Base-by-base conservation (phyloP, 2,329 filamentous ascomycete species). In the Colletotrichum graminicola region DNA sequence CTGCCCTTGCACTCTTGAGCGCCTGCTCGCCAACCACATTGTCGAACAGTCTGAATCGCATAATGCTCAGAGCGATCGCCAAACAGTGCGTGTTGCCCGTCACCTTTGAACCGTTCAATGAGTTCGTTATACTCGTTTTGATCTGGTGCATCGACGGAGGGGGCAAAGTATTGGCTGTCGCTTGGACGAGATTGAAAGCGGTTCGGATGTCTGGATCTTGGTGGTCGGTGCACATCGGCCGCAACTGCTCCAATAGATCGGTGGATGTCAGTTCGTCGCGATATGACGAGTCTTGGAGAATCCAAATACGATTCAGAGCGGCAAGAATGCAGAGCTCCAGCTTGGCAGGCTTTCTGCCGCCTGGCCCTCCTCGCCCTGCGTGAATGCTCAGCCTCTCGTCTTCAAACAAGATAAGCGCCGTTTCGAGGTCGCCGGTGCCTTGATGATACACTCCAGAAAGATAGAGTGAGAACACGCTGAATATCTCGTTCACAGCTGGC, bases 41-140 rank as follows among this genome's bases (percentile, higher is more conserved):
- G 56, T 92, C 91, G 80, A 95, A 98, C 77, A 97, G 92, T 62
- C 91, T 89, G 77, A 88, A 90, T 63, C 93, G 92, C 92, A 98
- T 97, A 74, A 96, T 91, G 75, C 91, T 94, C 71, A 98, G 88
- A 7, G 92, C 91, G 74, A 98, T 92, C 59, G 91, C 91, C n/a
- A 94, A 87, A 65, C 95, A 92, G 74, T 97, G 93, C 39, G 89
- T 89, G 78, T 97, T 97, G 66, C 86, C 86, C 11, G 92, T 90
- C 10, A 85, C 84, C 74, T 92, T 91, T 16, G 93, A 91, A 3
- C 90, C 89, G 49, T 88, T 87, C 52, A 97, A 87, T 2, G 94
- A 92, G 49, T 87, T 86, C 72, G 93, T 90, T 65, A 98, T 91
- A 76, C 92, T 90, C 51, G 91, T 88, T 81, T 97, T 98, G 67